Evolutionary conservation across 306 rosid genomes (phyloP).

Genomic region (Glycine tomentella): DNA sequence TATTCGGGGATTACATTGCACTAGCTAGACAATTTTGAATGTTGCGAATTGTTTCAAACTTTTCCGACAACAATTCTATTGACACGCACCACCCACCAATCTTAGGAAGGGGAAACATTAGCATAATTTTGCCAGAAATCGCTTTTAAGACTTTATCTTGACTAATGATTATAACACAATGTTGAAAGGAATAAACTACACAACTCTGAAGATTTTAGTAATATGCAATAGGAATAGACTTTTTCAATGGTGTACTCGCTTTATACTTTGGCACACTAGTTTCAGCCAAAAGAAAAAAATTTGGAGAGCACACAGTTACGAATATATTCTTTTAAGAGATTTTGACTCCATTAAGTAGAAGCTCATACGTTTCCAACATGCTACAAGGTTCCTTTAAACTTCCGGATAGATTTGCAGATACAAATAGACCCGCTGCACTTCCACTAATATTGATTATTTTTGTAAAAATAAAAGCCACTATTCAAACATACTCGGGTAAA

Average conservation of each 20-base stretch:
- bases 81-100: not conserved
- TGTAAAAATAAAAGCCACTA: not conserved
- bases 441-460: not conserved
- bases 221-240: not conserved
- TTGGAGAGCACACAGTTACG: too few relatives aligned
- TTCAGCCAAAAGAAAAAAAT: too few relatives aligned
- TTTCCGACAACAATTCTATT: not conserved
- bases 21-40: not conserved
- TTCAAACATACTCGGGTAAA: too few relatives aligned
- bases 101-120: not conserved
- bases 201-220: not conserved
- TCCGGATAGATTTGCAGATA: too few relatives aligned
- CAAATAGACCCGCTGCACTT: not conserved
- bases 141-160: not conserved
- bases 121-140: not conserved
- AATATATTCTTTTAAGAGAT: too few relatives aligned
- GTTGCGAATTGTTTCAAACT: not conserved
- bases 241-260: too few relatives aligned
- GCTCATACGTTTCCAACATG: too few relatives aligned
- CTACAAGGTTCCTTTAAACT: too few relatives aligned
- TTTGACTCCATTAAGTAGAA: too few relatives aligned
- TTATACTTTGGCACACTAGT: too few relatives aligned
- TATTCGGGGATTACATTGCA: not conserved
- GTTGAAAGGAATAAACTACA: not conserved
- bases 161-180: not conserved